Percentiles rank a stretch among this genome's conserved stretches.
Conservation (phyloP, 441 rosid species). For the Metrosideros polymorpha region DNA sequence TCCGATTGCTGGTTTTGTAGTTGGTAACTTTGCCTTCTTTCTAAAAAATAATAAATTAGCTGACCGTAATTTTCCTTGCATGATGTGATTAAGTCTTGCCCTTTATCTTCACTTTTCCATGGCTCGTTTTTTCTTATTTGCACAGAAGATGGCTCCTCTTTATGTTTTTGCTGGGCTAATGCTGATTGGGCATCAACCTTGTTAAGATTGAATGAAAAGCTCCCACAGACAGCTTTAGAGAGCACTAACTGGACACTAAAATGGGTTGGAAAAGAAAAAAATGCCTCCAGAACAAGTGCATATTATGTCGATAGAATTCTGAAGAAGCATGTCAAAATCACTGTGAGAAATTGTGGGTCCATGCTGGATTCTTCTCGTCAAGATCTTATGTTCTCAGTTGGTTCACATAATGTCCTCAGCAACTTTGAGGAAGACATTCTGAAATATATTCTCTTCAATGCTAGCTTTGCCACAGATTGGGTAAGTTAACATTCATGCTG, state of each 20-base stretch:
- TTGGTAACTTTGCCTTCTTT: slow-evolving; percentile 43
- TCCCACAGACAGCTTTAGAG: slow-evolving; percentile 26
- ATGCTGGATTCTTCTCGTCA: slow-evolving; percentile 42
- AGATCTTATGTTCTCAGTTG: slow-evolving; percentile 37
- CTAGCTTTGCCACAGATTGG: slow-evolving; percentile 48
- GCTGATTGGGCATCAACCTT: slow-evolving; percentile 57
- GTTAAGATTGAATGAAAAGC: slow-evolving; percentile 58
- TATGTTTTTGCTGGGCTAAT: slow-evolving; percentile 74
- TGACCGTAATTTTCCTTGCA: background rate
- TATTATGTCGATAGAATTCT: slow-evolving; percentile 52
- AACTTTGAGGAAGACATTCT: slow-evolving; percentile 54
- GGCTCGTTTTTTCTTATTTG: background rate
- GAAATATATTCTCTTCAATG: slow-evolving; percentile 38
- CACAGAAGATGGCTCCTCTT: slow-evolving; percentile 83
- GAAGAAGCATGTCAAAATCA: slow-evolving; percentile 41
- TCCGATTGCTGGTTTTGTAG: slow-evolving; percentile 66
- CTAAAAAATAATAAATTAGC: background rate
- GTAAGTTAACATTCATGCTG: slow-evolving; percentile 27
- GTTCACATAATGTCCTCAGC: slow-evolving; percentile 37
- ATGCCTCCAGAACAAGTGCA: slow-evolving; percentile 19
- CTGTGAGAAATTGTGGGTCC: slow-evolving; percentile 44
- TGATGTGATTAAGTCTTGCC: background rate
- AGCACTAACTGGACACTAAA: slow-evolving; percentile 24
- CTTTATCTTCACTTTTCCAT: slow-evolving; percentile 2
- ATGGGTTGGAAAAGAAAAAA: slow-evolving; percentile 23